Base-by-base conservation (phyloP, 139 green algal genomes). In the Nannochloris sp. region DNA sequence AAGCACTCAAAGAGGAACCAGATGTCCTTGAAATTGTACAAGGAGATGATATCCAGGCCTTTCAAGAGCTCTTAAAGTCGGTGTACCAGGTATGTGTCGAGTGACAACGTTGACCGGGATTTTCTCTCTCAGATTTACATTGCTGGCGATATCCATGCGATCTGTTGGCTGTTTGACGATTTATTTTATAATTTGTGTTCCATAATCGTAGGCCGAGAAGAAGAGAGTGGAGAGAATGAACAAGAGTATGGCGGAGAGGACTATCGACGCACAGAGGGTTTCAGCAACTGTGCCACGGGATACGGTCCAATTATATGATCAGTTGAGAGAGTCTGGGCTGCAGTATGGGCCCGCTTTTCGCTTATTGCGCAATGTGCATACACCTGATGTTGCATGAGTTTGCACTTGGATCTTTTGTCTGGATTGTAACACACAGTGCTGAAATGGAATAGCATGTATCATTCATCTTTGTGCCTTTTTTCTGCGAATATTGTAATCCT, bases 261-360 rank as follows among this genome's bases (percentile, higher is more conserved):
- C 69, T n/a, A 91, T 93, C 19, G 88, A 95, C 60, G 88, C 88
- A 3, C 88, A 95, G 70, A 65, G 88, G 9, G 86, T 81, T 2
- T 86, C 76, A 23, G 85, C 82, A 4, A 82, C 80, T 23, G 84
- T 91, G 16, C 81, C 80, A 2, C 69, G 78, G 60, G 76, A 86
- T 65, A 81, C 79, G 7, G 63, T 80, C 10, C 46, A 73, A 21
- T 70, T 95, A 40, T 95, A 95, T 66, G 62, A 81, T 51, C 82
- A 90, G 73, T 72, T 95, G 60, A 60, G 68, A 21, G 81, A 87
- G 36, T 76, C 78, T 43, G 88, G 88, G 1, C 76, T 95, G 69
- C 80, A 95, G 78, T 95, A 95, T 66, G 88, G 88, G 4, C 88
- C 88, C 0, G 79, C 88, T 4, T 95, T 95, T 75, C 64, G 88